Base-by-base conservation (phyloP, 73 alveolate species). In the Paramecium pentaurelia region DNA sequence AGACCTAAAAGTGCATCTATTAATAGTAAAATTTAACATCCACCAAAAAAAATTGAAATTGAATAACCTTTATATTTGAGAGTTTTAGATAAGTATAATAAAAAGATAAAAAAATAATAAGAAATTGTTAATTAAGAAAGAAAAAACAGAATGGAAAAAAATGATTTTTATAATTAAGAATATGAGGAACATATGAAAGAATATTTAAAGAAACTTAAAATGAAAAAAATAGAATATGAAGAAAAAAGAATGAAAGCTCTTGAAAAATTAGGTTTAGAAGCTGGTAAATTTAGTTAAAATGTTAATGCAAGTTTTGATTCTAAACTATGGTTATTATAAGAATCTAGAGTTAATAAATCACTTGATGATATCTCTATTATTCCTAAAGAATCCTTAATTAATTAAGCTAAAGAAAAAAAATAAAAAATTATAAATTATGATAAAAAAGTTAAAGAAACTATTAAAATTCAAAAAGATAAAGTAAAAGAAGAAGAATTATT, bases 301-400 rank as follows among this genome's bases (percentile, higher is more conserved):
- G 91, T 80, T 14, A 80, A 80, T 80, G 91, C 91, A 9, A 80
- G 91, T 47, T 80, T 80, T 80, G 91, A 80, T 80, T 80, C 91
- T 14, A 80, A 80, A 80, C 30, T 80, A 2, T 80, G 91, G 91
- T 25, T 80, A 45, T 64, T 80, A 4, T n/a, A 80, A 25, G 91
- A 80, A 22, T 80, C 91, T 9, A 42, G 75, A 80, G 75, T 80
- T 8, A 80, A 80, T 80, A 80, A 80, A 49, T 80, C 91, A 2
- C 36, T 80, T 25, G 91, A 80, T 45, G 91, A 80, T 80, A 80
- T 80, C 30, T 80, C 91, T 6, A 4, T 80, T 3, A 49, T 80
- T 6, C 91, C 91, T 7, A 80, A 80, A 36, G 91, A 80, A 49
- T 4, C 58, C 18, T n/a, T 11, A 8, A 80, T 80, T 10, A 80